phyloP scores from a whole-genome alignment of 768 basidiomycete species.

The Phlebiopsis gigantea region DNA sequence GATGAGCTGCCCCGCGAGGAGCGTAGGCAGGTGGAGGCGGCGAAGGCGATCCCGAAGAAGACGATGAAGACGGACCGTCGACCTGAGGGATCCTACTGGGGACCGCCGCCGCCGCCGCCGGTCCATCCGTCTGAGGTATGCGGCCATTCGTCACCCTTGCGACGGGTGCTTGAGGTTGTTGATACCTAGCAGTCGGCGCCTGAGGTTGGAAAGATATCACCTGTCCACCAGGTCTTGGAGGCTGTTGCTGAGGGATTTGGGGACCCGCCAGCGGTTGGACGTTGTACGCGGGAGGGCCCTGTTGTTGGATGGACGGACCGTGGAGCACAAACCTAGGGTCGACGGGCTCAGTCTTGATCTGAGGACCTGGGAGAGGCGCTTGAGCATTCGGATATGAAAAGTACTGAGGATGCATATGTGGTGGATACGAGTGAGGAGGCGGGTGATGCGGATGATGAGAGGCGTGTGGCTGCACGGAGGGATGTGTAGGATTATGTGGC shows the following conservation, averaged over 20 bases:
- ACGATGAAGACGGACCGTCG: constrained; percentile 66
- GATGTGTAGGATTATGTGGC: constrained; percentile 33
- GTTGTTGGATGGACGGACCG: constrained; percentile 18
- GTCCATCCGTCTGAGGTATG: constrained; percentile 12
- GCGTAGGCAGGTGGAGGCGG: constrained; percentile 65
- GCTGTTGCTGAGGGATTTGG: constrained; percentile 43
- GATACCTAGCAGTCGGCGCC: constrained; percentile 20
- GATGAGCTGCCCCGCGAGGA: constrained; percentile 60
- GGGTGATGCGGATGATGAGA: constrained; percentile 31
- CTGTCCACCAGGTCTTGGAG: constrained; percentile 48
- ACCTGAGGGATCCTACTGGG: constrained; percentile 60
- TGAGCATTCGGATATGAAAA: constrained; percentile 47
- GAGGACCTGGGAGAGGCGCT: constrained; percentile 36
- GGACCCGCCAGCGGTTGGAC: constrained; percentile 65
- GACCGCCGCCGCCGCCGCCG: constrained; percentile 4
- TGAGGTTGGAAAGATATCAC: constrained; percentile 42
- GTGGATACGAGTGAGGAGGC: constrained; percentile 37
- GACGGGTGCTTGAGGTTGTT: background rate
- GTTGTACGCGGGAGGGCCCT: constrained; percentile 40
- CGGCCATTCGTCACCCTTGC: constrained; percentile 3
- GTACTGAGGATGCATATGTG: constrained; percentile 32
- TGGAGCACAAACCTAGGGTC: constrained; percentile 64
- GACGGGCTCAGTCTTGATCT: constrained; percentile 71
- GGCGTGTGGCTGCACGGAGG: constrained; percentile 1
- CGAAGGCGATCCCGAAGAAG: constrained; percentile 61